Evolutionary conservation across 148 eudicot genomes (phyloP).

Genomic region (Rhododendron vialii): DNA sequence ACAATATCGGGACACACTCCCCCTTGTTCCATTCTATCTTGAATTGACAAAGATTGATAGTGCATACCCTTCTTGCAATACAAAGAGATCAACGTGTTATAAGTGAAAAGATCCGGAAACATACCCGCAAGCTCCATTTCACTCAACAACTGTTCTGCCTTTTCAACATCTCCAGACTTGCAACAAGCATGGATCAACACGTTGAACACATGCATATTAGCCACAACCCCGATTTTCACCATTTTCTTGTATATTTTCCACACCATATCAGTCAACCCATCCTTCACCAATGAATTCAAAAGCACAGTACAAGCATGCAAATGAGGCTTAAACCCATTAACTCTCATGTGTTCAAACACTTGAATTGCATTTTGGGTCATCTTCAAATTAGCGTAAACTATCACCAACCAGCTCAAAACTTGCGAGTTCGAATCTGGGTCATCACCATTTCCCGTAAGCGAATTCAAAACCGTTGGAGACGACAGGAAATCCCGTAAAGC

Average conservation of each 20-base stretch:
- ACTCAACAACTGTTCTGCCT: constrained; percentile 59
- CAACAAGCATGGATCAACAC: constrained; percentile 86
- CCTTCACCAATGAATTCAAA: constrained; percentile 66
- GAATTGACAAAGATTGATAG: constrained; percentile 76
- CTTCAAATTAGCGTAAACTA: constrained; percentile 55
- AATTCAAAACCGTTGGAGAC: constrained; percentile 61
- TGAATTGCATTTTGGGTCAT: constrained; percentile 72
- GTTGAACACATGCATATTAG: constrained; percentile 72
- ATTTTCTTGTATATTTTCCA: constrained; percentile 79
- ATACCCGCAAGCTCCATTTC: constrained; percentile 68
- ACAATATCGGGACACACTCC: constrained; percentile 71
- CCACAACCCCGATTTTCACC: constrained; percentile 60
- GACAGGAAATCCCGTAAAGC: constrained; percentile 57
- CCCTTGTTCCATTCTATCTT: constrained; percentile 70
- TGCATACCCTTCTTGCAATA: constrained; percentile 79
- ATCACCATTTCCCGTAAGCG: constrained; percentile 30
- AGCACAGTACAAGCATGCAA: constrained; percentile 84
- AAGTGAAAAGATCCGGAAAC: constrained; percentile 71
- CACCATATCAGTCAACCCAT: constrained; percentile 44
- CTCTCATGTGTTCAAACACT: constrained; percentile 85
- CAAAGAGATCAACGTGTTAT: constrained; percentile 77
- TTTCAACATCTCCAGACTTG: constrained; percentile 69
- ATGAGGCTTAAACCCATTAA: constrained; percentile 49
- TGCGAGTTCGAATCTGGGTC: constrained; percentile 57
- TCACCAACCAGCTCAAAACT: constrained; percentile 91